Base-by-base conservation (phyloP, 495 filamentous ascomycete species). In the Pseudotulostoma volvatum region DNA sequence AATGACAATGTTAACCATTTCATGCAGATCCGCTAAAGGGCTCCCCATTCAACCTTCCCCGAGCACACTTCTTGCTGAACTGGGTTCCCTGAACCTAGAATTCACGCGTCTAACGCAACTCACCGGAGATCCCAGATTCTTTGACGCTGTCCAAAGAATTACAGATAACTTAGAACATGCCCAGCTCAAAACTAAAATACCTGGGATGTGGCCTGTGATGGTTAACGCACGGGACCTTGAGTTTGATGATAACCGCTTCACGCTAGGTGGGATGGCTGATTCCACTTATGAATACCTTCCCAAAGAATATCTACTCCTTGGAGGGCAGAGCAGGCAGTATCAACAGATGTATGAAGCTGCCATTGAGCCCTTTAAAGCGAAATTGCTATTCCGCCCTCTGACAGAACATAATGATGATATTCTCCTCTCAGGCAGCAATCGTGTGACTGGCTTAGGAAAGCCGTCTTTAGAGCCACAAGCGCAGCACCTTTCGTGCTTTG, bases 251-350 rank as follows among this genome's bases (percentile, higher is more conserved):
- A 54, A 59, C n/a, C 59, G 64, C 30, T 96, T 77, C 48, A 79
- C 74, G 0, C 75, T 95, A 40, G 90, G 90, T 18, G 86, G 81
- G 37, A 79, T 79, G 64, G 81, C 87, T 33, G 90, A 99, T 54
- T 93, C 84, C 3, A 71, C 82, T 0, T 96, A 96, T 53, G 90
- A 99, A 53, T 99, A 99, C 56, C 74, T 99, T 33, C 81, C 93
- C n/a, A 99, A 97, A 52, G 59, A 70, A 44, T 57, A 76, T 45
- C 65, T 75, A 33, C 68, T 99, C 9, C 69, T 96, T 7, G 88
- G 86, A 37, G 90, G 79, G 1, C 64, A 74, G 35, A 78, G 72
- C 17, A 67, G 77, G 13, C 82, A 92, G 53, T 93, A 93, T 52
- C 66, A 66, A 32, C 70, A 62, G 7, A 78, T 96, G 80, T 92